Conservation (phyloP, 768 basidiomycete species). For the Pseudohyphozyma bogoriensis region DNA sequence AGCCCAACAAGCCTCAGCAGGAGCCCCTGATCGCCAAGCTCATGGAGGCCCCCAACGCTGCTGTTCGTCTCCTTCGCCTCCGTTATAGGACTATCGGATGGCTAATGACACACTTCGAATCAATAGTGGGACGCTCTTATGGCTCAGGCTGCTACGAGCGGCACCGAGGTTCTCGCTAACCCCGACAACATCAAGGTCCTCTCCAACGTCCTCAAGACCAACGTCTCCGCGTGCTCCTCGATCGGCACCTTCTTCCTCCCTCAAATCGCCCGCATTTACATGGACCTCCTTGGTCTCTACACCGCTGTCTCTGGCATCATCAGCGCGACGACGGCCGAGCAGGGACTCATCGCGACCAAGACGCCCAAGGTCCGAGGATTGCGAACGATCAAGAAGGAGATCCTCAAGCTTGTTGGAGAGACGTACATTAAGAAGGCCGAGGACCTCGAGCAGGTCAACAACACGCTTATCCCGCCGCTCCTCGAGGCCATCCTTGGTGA, state of each 20-base stretch:
- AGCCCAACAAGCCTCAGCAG: slow-evolving; percentile 93
- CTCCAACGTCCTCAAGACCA: slow-evolving; percentile 93
- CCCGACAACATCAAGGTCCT: slow-evolving; percentile 93
- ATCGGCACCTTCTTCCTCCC: slow-evolving; percentile 95
- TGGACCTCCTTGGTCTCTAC: slow-evolving; percentile 97
- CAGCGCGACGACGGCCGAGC: slow-evolving; percentile 78
- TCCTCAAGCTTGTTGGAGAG: slow-evolving; percentile 92
- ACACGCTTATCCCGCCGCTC: slow-evolving; percentile 83
- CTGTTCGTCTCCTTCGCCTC: slow-evolving; percentile 48
- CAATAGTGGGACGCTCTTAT: slow-evolving; percentile 90
- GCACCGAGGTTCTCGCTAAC: slow-evolving; percentile 77
- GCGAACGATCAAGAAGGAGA: slow-evolving; percentile 96
- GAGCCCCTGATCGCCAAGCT: slow-evolving; percentile 87
- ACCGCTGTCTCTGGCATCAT: slow-evolving; percentile 95
- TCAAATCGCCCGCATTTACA: slow-evolving; percentile 89
- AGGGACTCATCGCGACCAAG: slow-evolving; percentile 83
- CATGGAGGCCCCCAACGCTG: slow-evolving; percentile 95
- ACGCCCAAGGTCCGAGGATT: slow-evolving; percentile 91
- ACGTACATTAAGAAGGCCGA: slow-evolving; percentile 84
- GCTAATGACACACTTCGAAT: neutral
- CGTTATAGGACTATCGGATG: too few species aligned
- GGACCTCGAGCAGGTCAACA: slow-evolving; percentile 85
- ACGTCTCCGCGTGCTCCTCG: slow-evolving; percentile 92
- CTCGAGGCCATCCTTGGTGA: slow-evolving; percentile 97
- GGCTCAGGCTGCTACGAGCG: slow-evolving; percentile 79